phyloP scores from a whole-genome alignment of 768 basidiomycete species.

The Pulveroboletus frians region DNA sequence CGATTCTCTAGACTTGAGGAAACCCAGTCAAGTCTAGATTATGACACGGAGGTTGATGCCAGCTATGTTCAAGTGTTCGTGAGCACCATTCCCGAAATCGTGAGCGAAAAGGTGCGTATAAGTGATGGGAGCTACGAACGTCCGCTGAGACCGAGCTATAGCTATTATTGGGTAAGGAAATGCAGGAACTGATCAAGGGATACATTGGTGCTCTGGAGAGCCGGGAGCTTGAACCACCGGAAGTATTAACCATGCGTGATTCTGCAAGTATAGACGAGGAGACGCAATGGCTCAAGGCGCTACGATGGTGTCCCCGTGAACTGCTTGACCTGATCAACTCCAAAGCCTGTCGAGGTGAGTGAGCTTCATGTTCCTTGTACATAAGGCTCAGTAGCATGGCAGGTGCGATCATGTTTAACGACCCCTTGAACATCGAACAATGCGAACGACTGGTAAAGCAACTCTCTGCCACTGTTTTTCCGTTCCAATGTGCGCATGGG shows the following conservation, averaged over 20 bases:
- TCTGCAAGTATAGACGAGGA: conserved; percentile 15
- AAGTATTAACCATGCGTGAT: conserved; percentile 12
- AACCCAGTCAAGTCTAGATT: conserved; percentile 16
- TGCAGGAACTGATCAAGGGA: conserved; percentile 70
- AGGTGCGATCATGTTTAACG: conserved; percentile 99
- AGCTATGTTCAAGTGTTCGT: conserved; percentile 66
- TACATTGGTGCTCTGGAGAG: conserved; percentile 59
- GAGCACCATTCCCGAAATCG: conserved; percentile 58
- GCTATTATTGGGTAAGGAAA: conserved; percentile 65
- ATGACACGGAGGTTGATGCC: conserved; percentile 18
- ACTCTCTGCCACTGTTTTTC: conserved; percentile 69
- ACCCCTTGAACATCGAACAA: conserved; percentile 61
- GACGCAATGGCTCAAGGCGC: conserved; percentile 57
- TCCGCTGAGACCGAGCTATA: conserved; percentile 26
- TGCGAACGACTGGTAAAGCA: conserved; percentile 63
- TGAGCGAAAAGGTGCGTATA: conserved; percentile 57
- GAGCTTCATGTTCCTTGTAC: not conserved
- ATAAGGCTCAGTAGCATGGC: conserved; percentile 7
- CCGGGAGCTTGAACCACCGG: conserved; percentile 32
- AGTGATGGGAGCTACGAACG: not conserved
- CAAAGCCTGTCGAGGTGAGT: conserved; percentile 88
- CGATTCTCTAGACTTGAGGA: conserved; percentile 39
- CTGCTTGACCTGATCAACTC: conserved; percentile 87
- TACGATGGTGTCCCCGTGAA: conserved; percentile 79
- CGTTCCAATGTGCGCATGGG: conserved; percentile 97